Base-by-base conservation (phyloP, 306 rosid genomes). In the Sphenostylis stenocarpa region DNA sequence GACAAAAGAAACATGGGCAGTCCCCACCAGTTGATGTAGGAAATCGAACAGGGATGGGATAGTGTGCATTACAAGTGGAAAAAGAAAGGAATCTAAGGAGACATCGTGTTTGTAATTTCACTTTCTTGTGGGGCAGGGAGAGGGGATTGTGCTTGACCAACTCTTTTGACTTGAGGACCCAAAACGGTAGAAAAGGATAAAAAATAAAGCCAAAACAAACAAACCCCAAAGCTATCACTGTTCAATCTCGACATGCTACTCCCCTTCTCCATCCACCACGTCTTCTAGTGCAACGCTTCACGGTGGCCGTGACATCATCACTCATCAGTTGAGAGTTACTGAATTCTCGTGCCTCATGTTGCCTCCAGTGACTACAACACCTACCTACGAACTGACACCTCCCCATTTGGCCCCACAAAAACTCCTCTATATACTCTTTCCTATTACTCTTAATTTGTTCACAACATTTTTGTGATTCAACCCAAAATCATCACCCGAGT, bases 51-150 rank as follows among this genome's bases (percentile, higher is more conserved):
- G 81, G 44, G 64, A 55, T 69, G 74, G 73, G 67, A 70, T 67
- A 82, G 77, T 52, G 83, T 47, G 74, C 49, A 38, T 79, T 78
- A 80, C 66, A 66, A 70, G 81, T 74, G 51, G 84, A 53, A 70
- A 84, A 87, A 84, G 83, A 87, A 85, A 77, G 95, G 95, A 88
- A 90, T 91, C 95, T 84, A 56, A 81, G 89, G 86, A 75, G 91
- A 90, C 96, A 87, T 80, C 72, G 80, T 72, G 82, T 76, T 69
- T 86, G 94, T 86, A 34, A 81, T 84, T 82, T 89, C 89, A 74
- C 96, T 93, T 88, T 89, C 94, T 66, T 66, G 94, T 84, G 87
- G 90, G 91, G 73, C 57, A 80, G 68, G 56, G 79, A 71, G 77
- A 10, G 66, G 69, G 80, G 79, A 31, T 80, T 77, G 85, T 77